Conservation (phyloP, 23 red algal genomes). For the Agarophyton chilense region DNA sequence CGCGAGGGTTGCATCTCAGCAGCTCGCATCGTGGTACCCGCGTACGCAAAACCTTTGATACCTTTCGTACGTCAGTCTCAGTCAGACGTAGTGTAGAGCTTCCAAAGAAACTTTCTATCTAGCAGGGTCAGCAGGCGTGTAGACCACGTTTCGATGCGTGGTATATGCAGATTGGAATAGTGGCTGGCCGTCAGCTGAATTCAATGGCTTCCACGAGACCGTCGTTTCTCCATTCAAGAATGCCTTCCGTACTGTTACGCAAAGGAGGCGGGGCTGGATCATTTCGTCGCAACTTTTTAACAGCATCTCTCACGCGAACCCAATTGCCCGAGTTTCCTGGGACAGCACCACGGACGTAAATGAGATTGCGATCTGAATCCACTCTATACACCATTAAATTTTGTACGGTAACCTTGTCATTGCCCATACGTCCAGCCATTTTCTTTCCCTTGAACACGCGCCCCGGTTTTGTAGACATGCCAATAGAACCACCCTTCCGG, state of each 20-base stretch:
- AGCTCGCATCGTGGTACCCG: no score
- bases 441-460: conserved; percentile 87
- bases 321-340: conserved; percentile 91
- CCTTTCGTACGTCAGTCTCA: no score
- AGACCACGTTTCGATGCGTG: no score
- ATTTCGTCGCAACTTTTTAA: conserved; percentile 47
- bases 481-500: conserved; percentile 80
- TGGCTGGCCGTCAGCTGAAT: not conserved
- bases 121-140: no score
- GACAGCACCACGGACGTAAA: conserved; percentile 87
- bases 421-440: conserved; percentile 98
- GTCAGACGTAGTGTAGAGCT: no score
- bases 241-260: conserved; percentile 30
- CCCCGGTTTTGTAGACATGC: conserved; percentile 70
- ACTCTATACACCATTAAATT: conserved; percentile 83
- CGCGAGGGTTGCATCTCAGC: no score
- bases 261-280: conserved; percentile 42
- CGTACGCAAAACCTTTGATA: no score
- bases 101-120: no score
- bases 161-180: no score
- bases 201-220: conserved; percentile 39
- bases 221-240: conserved; percentile 43
- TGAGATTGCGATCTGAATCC: conserved; percentile 75
- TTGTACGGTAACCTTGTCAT: conserved; percentile 67
- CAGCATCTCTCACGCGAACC: conserved; percentile 90